Evolutionary conservation across 805 yeast species (phyloP), one percentile per base, ranked within the genome.

Genomic region (Metschnikowia orientalis): DNA sequence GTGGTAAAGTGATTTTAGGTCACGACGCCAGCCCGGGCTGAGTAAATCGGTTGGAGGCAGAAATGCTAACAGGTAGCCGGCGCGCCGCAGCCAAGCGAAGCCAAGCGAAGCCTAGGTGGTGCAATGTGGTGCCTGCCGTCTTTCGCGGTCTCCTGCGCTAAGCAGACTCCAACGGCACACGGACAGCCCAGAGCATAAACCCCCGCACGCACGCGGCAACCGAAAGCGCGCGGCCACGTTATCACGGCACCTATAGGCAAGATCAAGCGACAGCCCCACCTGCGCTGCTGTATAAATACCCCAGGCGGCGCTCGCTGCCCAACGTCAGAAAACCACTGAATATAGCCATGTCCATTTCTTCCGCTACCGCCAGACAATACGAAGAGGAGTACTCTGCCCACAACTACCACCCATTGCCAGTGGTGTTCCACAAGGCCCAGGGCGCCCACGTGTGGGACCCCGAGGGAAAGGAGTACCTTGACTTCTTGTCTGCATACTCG

Each of bases 361-460:
- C 95, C 2, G 57, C 61, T 19, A 69, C 77, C 42, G 83, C 95
- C 23, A 66, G 66, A 41, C 67, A 73, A 33, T 77, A 73, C 63
- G 97, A 90, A 62, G 62, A 73, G 35, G 66, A 81, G 41, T 87
- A 83, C 65, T 85, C 96, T 30, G 97, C 97, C 18, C 97, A 89
- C 67, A 90, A 90, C 71, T 90, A 90, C 68, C 96, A 87, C 63
- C 97, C 97, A 32, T 67, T 90, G 43, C 97, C 97, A 8, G 96
- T 90, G 40, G 97, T 90, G 10, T 84, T 90, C 63, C 73, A 83
- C 51, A 79, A 72, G 52, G 97, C 95, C 10, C 45, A 58, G 39
- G 97, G 97, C 30, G 95, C 96, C 17, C 81, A 85, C 45, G 96
- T 90, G 14, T 90, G 96, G 96, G 97, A 90, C 59, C 96, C 97